Conservation (phyloP, 2,329 filamentous ascomycete genomes). For the Cyclaneusma minus region DNA sequence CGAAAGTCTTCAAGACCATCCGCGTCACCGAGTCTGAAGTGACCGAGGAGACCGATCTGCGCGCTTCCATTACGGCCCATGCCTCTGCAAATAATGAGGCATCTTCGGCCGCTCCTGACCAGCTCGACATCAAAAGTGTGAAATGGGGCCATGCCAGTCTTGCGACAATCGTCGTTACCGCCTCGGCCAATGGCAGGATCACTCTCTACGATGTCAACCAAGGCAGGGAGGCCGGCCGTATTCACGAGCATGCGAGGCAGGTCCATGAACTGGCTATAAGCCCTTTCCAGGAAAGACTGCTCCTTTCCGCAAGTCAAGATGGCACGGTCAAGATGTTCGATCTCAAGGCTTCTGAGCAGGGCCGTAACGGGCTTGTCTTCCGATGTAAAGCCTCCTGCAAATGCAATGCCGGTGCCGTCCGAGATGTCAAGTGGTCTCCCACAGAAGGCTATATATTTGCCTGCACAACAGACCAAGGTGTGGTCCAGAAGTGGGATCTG, state of each 20-base stretch:
- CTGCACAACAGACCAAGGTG: conserved; percentile 46
- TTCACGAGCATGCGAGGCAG: conserved; percentile 47
- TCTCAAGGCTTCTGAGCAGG: conserved; percentile 30
- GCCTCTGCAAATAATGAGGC: conserved; percentile 24
- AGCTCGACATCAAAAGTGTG: conserved; percentile 47
- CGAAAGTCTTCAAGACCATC: conserved; percentile 43
- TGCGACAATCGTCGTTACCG: conserved; percentile 41
- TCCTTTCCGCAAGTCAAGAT: conserved; percentile 49
- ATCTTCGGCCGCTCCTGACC: conserved; percentile 27
- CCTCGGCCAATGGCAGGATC: conserved; percentile 47
- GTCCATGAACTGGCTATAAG: conserved; percentile 49
- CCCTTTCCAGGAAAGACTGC: conserved; percentile 38
- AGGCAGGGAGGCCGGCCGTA: conserved; percentile 32
- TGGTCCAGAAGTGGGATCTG: conserved; percentile 49
- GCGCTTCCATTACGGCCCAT: conserved; percentile 36
- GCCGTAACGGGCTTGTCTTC: conserved; percentile 30
- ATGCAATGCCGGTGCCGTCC: conserved; percentile 38
- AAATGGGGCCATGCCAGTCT: conserved; percentile 34
- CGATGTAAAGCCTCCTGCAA: conserved; percentile 17
- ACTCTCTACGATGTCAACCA: conserved; percentile 46
- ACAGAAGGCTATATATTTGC: conserved; percentile 45
- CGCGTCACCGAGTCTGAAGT: conserved; percentile 33
- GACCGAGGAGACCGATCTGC: conserved; percentile 40
- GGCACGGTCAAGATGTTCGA: conserved; percentile 48
- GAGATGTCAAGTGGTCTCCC: conserved; percentile 51